Evolutionary conservation across 108 stramenopile genomes (phyloP).

Genomic region (Heterococcus sp.): DNA sequence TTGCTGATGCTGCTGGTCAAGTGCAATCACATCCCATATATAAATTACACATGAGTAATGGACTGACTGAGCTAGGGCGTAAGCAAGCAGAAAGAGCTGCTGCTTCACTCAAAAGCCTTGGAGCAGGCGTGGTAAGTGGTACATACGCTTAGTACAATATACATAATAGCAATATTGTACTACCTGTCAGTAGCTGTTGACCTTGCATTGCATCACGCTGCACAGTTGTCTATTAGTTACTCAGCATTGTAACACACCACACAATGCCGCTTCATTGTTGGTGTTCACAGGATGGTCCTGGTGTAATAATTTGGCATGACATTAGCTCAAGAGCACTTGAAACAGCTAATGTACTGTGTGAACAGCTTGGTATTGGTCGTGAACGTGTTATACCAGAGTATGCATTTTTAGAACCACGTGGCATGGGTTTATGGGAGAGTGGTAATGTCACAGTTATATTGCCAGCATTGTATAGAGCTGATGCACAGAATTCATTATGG

Average conservation of each 20-base stretch:
- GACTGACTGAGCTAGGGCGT: conserved; percentile 25
- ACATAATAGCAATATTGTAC: too few relatives aligned
- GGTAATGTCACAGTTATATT: conserved; percentile 10
- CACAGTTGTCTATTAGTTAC: too few relatives aligned
- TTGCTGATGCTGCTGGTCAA: conserved; percentile 9
- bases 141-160: too few relatives aligned
- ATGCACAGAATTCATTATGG: conserved; percentile 17
- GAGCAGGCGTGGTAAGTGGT: neutral
- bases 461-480: conserved; percentile 24
- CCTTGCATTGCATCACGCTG: too few relatives aligned
- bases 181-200: too few relatives aligned
- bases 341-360: neutral
- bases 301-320: neutral
- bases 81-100: neutral
- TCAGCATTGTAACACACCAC: too few relatives aligned
- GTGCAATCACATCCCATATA: conserved; percentile 42
- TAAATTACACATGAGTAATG: conserved; percentile 32
- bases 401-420: conserved; percentile 34
- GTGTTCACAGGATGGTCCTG: neutral
- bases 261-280: too few relatives aligned
- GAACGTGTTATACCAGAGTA: conserved; percentile 16
- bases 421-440: conserved; percentile 40
- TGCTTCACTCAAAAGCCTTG: neutral
- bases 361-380: neutral
- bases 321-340: neutral